Evolutionary conservation across 2,329 filamentous ascomycete genomes (phyloP), one percentile per base, ranked within the genome.

Genomic region (Plectosphaerella cucumerina): DNA sequence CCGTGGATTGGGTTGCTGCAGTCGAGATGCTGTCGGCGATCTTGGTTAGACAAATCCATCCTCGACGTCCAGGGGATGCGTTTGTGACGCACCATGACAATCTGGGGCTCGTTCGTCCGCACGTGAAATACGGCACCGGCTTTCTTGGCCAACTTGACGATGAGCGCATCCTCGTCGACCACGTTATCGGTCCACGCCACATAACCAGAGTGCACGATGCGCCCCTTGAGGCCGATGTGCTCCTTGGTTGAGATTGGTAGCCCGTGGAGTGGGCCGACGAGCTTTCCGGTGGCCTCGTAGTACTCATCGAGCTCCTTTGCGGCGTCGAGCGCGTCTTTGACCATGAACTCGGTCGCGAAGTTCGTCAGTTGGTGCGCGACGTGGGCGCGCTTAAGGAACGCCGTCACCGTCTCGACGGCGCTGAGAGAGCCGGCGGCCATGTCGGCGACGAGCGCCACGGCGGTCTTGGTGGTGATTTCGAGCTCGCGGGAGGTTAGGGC

Each of bases 321-420:
- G 0, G 75, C 73, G 6, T 64, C 63, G 2, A 70, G 64, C 2
- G 72, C 64, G n/a, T 62, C 58, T 5, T 69, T 60, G 50, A 74
- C 71, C 44, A 73, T 65, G 5, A 75, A 58, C 39, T 60, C 59
- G n/a, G 59, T 57, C 3, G 52, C 53, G 42, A 58, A 56, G 46
- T 58, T 59, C 34, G 63, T 59, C 35, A 74, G 64, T 53, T 78
- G 75, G 37, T 77, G 73, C 0, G 72, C 72, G 18, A 78, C 68
- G 1, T 73, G 71, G 4, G 75, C 72, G 15, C 75, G 66, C 55
- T 77, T 78, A 48, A 74, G 74, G 53, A 78, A 78, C 1, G 74
- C 75, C 2, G 62, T 63, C 2, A 66, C 62, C 11, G 48, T 50
- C 37, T 50, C 51, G 3, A 74, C 67, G 10, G 65, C 47, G 18